Base-by-base conservation (phyloP, 106 monocot species). In the Triglochin maritima region DNA sequence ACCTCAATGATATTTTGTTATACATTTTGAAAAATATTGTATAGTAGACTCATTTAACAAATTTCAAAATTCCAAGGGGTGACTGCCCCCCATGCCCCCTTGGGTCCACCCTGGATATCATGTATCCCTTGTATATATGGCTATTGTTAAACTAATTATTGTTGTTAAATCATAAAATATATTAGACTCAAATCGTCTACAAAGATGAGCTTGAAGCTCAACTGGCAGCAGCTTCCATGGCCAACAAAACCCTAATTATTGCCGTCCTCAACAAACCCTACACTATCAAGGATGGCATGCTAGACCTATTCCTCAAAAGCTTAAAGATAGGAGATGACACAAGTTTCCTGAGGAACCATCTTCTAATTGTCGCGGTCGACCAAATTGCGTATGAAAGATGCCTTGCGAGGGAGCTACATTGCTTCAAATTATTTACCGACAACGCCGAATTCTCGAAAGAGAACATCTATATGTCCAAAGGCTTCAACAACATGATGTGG, bases 401-500 rank as follows among this genome's bases (percentile, higher is more conserved):
- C 64, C 7, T 15, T 6, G 14, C 8, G 10, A 47, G 5, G 48
- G 16, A n/a, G 12, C 4, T 65, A n/a, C 64, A 50, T 17, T 65
- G 88, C 50, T 82, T 80, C 63, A 72, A 62, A 16, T 71, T 89
- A 7, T 62, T 63, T 12, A 77, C 51, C 13, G 59, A 60, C 1
- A 41, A 41, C 3, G 59, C 42, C 82, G 74, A 86, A 51, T 79
- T 81, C 73, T 83, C 78, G 10, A 67, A 57, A 44, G 78, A 83
- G 70, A 67, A 29, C n/a, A 17, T 79, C 9, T 86, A 78, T 67
- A 86, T 83, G 78, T 54, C 76, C 4, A 56, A 64, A 5, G 75
- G 64, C 16, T 83, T 83, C 68, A 73, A 74, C 53, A 70, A 71
- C 49, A 73, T 89, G 83, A 83, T 81, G 86, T 89, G 86, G 83